Conservation (phyloP, 2,329 filamentous ascomycete genomes). For the Penicillium sp. region DNA sequence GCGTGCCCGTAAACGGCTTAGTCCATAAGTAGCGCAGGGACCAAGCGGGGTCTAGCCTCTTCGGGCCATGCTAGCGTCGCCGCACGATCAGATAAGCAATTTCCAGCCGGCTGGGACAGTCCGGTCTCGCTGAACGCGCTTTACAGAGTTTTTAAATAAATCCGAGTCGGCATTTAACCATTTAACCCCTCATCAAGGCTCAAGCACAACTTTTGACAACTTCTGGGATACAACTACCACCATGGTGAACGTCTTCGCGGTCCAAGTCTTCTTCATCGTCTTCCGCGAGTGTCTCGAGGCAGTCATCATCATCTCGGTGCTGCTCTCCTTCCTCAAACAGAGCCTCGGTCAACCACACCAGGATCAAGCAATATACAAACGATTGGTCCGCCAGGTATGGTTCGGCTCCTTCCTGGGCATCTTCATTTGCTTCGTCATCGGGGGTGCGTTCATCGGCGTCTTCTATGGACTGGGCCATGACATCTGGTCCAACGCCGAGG, state of each 20-base stretch:
- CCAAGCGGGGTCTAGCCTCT: neutral
- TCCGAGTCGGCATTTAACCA: too few relatives aligned
- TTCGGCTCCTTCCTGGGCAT: constrained; percentile 60
- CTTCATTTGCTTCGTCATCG: constrained; percentile 61
- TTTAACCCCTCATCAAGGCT: too few relatives aligned
- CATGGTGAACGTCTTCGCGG: constrained; percentile 17
- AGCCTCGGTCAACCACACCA: constrained; percentile 61
- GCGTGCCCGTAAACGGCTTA: neutral
- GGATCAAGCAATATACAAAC: constrained; percentile 63
- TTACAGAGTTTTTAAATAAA: too few relatives aligned
- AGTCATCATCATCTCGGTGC: constrained; percentile 79
- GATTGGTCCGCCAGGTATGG: constrained; percentile 68
- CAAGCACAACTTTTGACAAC: neutral
- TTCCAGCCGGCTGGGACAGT: constrained; percentile 1
- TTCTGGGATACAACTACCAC: neutral
- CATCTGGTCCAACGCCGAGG: constrained; percentile 63
- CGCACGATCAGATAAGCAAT: constrained; percentile 6
- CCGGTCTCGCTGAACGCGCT: too few relatives aligned
- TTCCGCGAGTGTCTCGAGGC: constrained; percentile 83
- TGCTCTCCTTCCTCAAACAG: constrained; percentile 81
- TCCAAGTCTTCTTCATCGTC: constrained; percentile 75
- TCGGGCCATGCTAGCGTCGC: neutral
- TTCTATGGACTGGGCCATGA: constrained; percentile 69
- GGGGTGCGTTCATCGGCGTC: constrained; percentile 64
- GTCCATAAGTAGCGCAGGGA: neutral